Base-by-base conservation (phyloP, 2,329 filamentous ascomycete genomes). In the Ascochyta viciae-villosae region DNA sequence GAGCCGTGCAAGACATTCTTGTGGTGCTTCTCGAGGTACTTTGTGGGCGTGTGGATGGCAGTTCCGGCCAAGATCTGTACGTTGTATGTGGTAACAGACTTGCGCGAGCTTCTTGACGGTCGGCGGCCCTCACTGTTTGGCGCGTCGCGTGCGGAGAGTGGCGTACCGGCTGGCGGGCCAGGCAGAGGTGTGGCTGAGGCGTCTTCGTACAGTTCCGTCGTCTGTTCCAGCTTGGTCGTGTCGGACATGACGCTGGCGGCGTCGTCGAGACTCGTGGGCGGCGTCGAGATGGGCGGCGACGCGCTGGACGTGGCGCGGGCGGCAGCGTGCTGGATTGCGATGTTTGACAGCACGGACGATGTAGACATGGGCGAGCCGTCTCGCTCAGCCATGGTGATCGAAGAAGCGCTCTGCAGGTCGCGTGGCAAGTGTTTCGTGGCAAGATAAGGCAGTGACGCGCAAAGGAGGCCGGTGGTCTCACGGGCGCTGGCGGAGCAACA, bases 181-280 rank as follows among this genome's bases (percentile, higher is more conserved):
- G 45, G 22, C 31, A 16, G 26, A 27, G 39, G 51, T 3, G 57
- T 52, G 10, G 46, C 54, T 26, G 60, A 56, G 15, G 47, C 48
- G 9, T 66, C 66, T 33, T 61, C 67, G 54, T 66, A 60, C 24
- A 60, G 42, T 54, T 71, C 65, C 37, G 67, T 54, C 24, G 58
- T 40, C 22, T 65, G 62, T 34, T 76, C 69, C 55, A 67, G 61
- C 61, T 74, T 74, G 41, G 62, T 62, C 41, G 62, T 63, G 38
- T 77, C 74, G 27, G 76, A 80, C 37, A 79, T 74, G 37, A 87
- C 77, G 75, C 86, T 89, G 57, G 80, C 81, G 65, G 79, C 82
- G 72, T 89, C 87, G 68, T 83, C 84, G 63, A 87, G 78, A 63
- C 85, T 89, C 44, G 87, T 90, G 23, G 87, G 86, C 42, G 88